phyloP scores from a whole-genome alignment of 306 rosid genomes.

The Lathyrus oleraceus region DNA sequence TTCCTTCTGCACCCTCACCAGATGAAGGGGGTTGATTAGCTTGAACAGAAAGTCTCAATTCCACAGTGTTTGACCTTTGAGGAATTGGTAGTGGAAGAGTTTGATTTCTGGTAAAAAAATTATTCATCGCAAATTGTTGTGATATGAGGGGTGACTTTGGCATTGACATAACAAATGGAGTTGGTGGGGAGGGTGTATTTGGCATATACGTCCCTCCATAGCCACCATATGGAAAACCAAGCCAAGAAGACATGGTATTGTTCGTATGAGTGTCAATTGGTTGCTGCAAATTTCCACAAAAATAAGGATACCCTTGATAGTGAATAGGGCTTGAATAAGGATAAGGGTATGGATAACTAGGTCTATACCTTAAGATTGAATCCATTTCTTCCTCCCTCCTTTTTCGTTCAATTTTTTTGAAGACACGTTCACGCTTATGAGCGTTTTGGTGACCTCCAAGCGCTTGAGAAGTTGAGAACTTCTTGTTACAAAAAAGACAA shows the following conservation, averaged over 20 bases:
- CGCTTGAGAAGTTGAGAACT: slow-evolving; percentile 62
- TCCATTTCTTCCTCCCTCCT: not conserved
- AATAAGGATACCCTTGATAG: not conserved
- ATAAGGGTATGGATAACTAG: not conserved
- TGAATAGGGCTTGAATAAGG: not conserved
- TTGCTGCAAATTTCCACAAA: not conserved
- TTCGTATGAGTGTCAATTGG: not conserved
- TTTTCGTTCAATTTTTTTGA: slow-evolving; percentile 8
- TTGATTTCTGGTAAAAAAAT: not conserved
- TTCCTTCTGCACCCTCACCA: not conserved
- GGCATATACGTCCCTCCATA: not conserved
- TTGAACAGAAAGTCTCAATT: not conserved
- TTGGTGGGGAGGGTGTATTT: not conserved
- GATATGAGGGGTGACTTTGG: not conserved
- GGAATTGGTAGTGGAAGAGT: not conserved
- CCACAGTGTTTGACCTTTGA: not conserved
- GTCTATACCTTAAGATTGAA: not conserved
- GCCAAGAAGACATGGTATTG: too few species aligned
- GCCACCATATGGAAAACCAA: not conserved
- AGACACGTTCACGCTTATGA: slow-evolving; percentile 59
- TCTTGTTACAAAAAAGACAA: not conserved
- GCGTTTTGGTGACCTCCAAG: slow-evolving; percentile 83
- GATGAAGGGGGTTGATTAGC: not conserved
- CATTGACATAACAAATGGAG: too few species aligned
- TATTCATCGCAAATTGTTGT: too few species aligned